phyloP scores from a whole-genome alignment of 805 yeast species.

The Ogataea siamensis region DNA sequence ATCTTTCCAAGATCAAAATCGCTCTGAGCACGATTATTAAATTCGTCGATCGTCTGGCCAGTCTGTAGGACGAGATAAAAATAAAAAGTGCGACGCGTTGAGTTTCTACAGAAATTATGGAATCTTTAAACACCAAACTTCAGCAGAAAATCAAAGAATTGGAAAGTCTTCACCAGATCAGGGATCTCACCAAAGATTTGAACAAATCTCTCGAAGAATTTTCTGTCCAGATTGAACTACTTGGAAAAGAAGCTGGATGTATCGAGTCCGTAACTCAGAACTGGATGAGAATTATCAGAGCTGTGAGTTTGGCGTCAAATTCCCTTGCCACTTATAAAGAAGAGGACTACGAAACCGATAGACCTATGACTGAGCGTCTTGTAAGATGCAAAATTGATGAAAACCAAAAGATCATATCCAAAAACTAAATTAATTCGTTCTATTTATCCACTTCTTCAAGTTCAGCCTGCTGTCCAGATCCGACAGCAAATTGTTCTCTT shows the following conservation, averaged over 20 bases:
- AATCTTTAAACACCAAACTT: conserved; percentile 24
- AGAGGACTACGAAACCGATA: conserved; percentile 41
- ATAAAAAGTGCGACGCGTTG: neutral
- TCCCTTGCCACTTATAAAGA: conserved; percentile 45
- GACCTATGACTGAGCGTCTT: conserved; percentile 63
- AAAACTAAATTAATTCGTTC: conserved; percentile 15
- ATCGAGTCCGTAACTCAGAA: conserved; percentile 58
- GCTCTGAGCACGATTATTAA: no score
- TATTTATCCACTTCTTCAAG: conserved; percentile 30
- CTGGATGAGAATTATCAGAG: conserved; percentile 62
- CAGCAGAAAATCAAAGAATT: conserved; percentile 52
- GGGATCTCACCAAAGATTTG: conserved; percentile 43
- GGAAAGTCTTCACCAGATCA: conserved; percentile 45
- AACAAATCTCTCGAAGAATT: conserved; percentile 47
- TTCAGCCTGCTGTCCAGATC: conserved; percentile 21
- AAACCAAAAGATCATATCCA: conserved; percentile 30
- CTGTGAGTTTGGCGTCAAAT: conserved; percentile 59
- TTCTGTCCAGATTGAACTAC: conserved; percentile 45
- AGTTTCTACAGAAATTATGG: conserved; percentile 7
- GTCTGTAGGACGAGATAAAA: no score
- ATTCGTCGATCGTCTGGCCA: neutral
- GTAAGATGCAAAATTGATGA: conserved; percentile 55
- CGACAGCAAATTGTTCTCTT: conserved; percentile 17
- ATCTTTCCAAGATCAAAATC: no score
- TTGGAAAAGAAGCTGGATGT: conserved; percentile 58